Evolutionary conservation across 306 rosid genomes (phyloP).

Genomic region (Sindora glabra): DNA sequence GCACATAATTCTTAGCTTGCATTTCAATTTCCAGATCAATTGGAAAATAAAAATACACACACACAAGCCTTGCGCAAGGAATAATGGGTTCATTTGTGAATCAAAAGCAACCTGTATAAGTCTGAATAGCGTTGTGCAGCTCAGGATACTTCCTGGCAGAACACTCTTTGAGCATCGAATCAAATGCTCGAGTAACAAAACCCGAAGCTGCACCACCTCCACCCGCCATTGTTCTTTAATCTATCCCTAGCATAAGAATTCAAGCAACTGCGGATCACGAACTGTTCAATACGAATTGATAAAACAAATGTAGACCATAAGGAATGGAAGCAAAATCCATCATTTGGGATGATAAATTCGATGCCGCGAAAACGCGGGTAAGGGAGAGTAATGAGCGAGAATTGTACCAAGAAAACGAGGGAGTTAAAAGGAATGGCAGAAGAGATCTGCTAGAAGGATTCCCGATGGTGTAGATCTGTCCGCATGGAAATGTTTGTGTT

Average conservation of each 20-base stretch:
- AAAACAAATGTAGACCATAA: constrained; percentile 29
- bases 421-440: background rate
- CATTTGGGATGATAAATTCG: constrained; percentile 6
- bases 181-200: constrained; percentile 78
- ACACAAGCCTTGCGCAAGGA: no score
- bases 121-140: constrained; percentile 80
- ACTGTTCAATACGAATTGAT: constrained; percentile 10
- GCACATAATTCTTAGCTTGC: background rate
- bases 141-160: constrained; percentile 70
- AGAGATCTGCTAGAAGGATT: no score
- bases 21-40: background rate
- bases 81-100: constrained; percentile 19
- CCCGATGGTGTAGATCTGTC: no score
- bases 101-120: constrained; percentile 43
- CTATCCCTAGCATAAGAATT: background rate
- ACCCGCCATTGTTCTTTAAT: constrained; percentile 36
- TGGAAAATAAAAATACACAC: background rate
- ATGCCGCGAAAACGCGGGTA: background rate
- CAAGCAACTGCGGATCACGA: constrained; percentile 20
- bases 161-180: constrained; percentile 95
- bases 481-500: no score
- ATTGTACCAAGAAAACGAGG: background rate
- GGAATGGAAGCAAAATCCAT: constrained; percentile 12
- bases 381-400: background rate
- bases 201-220: constrained; percentile 92